phyloP scores from a whole-genome alignment of 148 eudicot species.

The Nepenthes mirabilis region DNA sequence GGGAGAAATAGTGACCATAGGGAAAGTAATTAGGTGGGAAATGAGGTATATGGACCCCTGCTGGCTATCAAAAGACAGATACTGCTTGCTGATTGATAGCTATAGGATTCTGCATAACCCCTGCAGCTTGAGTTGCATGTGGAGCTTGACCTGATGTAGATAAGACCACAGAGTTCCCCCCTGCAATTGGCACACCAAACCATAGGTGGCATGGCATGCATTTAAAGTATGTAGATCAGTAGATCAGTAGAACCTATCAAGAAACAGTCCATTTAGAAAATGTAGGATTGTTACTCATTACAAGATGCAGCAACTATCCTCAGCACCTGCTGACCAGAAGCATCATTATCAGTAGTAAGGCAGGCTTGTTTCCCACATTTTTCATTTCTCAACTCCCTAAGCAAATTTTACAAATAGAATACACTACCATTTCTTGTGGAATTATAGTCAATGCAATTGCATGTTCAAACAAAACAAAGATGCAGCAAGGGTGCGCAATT shows the following conservation, averaged over 20 bases:
- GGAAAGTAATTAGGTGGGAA: constrained; percentile 65
- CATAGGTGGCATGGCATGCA: not conserved
- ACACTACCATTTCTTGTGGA: no score
- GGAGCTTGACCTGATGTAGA: constrained; percentile 42
- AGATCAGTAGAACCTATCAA: not conserved
- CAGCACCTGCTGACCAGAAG: no score
- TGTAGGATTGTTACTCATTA: no score
- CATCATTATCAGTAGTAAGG: no score
- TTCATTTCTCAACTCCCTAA: no score
- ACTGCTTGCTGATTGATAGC: constrained; percentile 53
- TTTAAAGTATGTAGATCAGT: not conserved
- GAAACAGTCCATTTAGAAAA: no score
- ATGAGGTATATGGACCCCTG: constrained; percentile 68
- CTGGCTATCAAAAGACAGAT: constrained; percentile 61
- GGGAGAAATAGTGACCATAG: constrained; percentile 61
- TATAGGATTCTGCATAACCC: constrained; percentile 55
- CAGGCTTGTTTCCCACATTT: no score
- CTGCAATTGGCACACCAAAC: constrained; percentile 21
- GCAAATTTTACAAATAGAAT: no score
- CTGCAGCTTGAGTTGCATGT: constrained; percentile 51
- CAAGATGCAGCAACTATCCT: no score
- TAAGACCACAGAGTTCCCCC: constrained; percentile 46
- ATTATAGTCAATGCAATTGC: no score
- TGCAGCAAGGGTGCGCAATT: no score
- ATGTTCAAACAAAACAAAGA: no score